phyloP scores from a whole-genome alignment of 2,329 filamentous ascomycete genomes.

The Orbilia brochopaga region DNA sequence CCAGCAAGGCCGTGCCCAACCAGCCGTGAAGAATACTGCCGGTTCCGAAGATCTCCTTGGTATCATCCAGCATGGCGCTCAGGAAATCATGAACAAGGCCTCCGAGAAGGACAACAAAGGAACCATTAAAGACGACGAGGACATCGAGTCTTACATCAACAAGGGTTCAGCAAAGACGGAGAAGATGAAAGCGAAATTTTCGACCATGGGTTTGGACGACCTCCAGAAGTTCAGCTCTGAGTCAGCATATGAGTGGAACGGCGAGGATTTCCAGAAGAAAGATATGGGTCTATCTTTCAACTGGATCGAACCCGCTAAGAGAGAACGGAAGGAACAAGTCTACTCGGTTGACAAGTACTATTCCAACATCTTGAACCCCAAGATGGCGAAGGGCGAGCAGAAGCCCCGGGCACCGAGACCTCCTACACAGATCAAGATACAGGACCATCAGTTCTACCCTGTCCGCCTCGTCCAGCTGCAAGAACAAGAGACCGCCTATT shows the following conservation, averaged over 20 bases:
- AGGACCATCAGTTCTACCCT: constrained; percentile 98
- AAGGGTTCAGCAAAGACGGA: constrained; percentile 89
- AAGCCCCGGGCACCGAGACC: constrained; percentile 96
- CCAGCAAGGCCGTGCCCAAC: constrained; percentile 92
- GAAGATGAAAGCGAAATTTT: constrained; percentile 88
- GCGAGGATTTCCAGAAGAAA: constrained; percentile 87
- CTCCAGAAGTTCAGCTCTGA: constrained; percentile 97
- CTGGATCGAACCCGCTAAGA: constrained; percentile 98
- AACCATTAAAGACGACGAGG: constrained; percentile 77
- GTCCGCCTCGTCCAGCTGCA: constrained; percentile 82
- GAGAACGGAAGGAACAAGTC: constrained; percentile 95
- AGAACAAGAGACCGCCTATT: constrained; percentile 93
- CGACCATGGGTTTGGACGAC: constrained; percentile 95
- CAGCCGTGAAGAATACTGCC: constrained; percentile 79
- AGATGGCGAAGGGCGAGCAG: constrained; percentile 76
- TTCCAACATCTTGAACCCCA: constrained; percentile 77
- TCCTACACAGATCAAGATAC: constrained; percentile 86
- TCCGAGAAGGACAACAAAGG: constrained; percentile 62
- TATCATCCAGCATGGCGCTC: constrained; percentile 99
- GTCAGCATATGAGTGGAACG: constrained; percentile 98
- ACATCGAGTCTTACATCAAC: constrained; percentile 85
- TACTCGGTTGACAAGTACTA: constrained; percentile 99
- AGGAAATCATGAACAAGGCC: constrained; percentile 83
- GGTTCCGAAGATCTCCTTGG: constrained; percentile 91
- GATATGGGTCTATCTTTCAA: constrained; percentile 91